Evolutionary conservation across 345 rosid species (phyloP), one percentile per base, ranked within the genome.

Genomic region (Acer negundo): DNA sequence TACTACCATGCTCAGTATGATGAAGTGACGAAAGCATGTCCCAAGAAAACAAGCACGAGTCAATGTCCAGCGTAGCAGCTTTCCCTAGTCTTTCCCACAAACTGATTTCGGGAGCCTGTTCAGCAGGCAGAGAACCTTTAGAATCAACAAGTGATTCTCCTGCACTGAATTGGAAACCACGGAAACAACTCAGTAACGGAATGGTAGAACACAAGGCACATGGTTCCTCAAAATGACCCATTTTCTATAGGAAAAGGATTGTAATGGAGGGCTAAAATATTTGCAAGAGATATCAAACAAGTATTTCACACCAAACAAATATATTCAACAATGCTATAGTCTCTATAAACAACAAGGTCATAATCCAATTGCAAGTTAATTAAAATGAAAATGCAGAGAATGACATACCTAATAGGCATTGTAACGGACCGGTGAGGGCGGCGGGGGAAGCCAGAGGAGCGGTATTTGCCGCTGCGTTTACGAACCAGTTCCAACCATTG

Each of bases 401-500:
- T 8, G 17, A 26, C 10, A 26, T 62, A 86, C 93, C 88, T 73
- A 55, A 86, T 76, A 42, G 82, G 83, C 91, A 90, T 85, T 76
- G 67, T 85, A 62, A 80, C 82, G 74, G 83, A 73, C 78, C 89
- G 79, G 76, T 82, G 81, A 73, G 83, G 82, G 70, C 95, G 93
- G 81, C 85, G 93, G 67, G 95, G 98, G 85, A 94, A 94, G 61
- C 97, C 98, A 67, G 99, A 91, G 75, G 93, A 83, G 44, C 93
- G 93, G 80, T 87, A 77, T 79, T 81, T 85, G 80, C 86, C 90
- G 76, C 94, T 94, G 42, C 99, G 92, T 80, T 91, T 96, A 88
- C 98, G 99, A 84, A 96, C 99, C 83, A 89, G 86, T 79, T 94
- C 97, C 90, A 96, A 86, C 99, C 99, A 96, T 91, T 94, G 98